These are phyloP conservation scores for Mycena olivaceomarginata DNA, from an alignment of 768 basidiomycete genomes.

Conservation along the genomic window DNA sequence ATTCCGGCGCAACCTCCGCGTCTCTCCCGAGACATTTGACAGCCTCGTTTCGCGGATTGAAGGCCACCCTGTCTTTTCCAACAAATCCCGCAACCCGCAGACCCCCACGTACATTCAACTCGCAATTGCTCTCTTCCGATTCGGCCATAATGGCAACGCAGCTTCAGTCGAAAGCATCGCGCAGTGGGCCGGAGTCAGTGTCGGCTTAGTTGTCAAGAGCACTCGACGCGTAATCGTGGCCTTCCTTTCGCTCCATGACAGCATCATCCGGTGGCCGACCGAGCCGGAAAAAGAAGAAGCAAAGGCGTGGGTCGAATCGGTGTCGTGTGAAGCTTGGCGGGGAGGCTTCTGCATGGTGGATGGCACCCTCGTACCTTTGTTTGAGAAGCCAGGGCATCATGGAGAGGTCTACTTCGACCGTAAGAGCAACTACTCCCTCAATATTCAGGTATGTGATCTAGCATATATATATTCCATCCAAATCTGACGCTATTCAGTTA, in stretches of 20 bases:
- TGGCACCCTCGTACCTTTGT: slow-evolving; percentile 55
- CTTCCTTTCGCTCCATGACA: too few relatives aligned
- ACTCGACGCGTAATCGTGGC: too few relatives aligned
- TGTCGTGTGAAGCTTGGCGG: too few relatives aligned
- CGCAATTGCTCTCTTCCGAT: slow-evolving; percentile 6
- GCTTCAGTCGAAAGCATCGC: slow-evolving; percentile 48
- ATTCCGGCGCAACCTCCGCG: slow-evolving; percentile 51
- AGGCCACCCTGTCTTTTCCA: slow-evolving; percentile 52
- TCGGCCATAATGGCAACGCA: slow-evolving; percentile 55
- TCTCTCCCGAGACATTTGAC: slow-evolving; percentile 50
- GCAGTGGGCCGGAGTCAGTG: slow-evolving; percentile 49
- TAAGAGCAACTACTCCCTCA: slow-evolving; percentile 26
- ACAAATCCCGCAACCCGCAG: slow-evolving; percentile 45
- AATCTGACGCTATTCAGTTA: not conserved
- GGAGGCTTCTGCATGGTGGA: too few relatives aligned
- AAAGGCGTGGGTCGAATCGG: too few relatives aligned
- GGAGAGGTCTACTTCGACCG: slow-evolving; percentile 57
- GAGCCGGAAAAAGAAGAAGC: too few relatives aligned
- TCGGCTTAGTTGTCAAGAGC: too few relatives aligned
- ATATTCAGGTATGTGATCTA: too few relatives aligned
- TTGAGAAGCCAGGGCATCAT: slow-evolving; percentile 53
- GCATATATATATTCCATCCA: too few relatives aligned
- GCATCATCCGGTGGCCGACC: too few relatives aligned
- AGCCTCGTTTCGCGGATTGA: slow-evolving; percentile 43
- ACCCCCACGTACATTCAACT: slow-evolving; percentile 54